These are phyloP conservation scores for Plenodomus lindquistii DNA, from an alignment of 2,329 filamentous ascomycete genomes.

Conservation along the genomic window DNA sequence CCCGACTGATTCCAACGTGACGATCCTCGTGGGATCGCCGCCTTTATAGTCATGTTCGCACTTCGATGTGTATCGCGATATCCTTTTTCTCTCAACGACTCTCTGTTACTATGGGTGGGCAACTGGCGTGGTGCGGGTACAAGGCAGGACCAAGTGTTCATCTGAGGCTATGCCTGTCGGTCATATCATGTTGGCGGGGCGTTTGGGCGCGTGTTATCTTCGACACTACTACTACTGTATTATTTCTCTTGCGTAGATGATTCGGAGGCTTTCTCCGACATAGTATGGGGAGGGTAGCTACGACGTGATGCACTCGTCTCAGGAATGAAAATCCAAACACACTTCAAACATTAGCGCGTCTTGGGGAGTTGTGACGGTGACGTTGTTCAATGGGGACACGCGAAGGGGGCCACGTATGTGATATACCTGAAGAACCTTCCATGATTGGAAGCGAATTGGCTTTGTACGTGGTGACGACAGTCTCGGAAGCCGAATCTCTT, in stretches of 20 bases:
- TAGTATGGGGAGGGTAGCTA: slow-evolving; percentile 14
- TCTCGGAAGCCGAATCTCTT: too few relatives aligned
- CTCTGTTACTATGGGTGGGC: slow-evolving; percentile 11
- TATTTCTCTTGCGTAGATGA: slow-evolving; percentile 4
- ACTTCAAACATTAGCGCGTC: slow-evolving; percentile 17
- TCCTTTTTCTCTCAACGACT: slow-evolving; percentile 26
- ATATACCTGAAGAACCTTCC: background rate
- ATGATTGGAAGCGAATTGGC: too few relatives aligned
- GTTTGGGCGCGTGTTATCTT: slow-evolving; percentile 22
- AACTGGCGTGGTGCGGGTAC: slow-evolving; percentile 5
- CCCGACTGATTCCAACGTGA: background rate
- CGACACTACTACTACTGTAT: background rate
- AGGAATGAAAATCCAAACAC: slow-evolving; percentile 20
- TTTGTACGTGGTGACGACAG: too few relatives aligned
- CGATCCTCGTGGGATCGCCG: background rate
- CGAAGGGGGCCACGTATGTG: background rate
- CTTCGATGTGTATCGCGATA: slow-evolving; percentile 35
- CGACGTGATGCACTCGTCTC: slow-evolving; percentile 23
- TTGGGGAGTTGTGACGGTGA: slow-evolving; percentile 2
- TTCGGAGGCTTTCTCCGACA: background rate
- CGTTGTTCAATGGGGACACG: slow-evolving; percentile 7
- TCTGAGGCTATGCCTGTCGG: slow-evolving; percentile 15
- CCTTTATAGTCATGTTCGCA: slow-evolving; percentile 4
- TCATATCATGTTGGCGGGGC: slow-evolving; percentile 31
- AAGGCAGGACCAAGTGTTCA: slow-evolving; percentile 16